Base-by-base conservation (phyloP, 2,329 filamentous ascomycete genomes). In the Pseudopithomyces chartarum region DNA sequence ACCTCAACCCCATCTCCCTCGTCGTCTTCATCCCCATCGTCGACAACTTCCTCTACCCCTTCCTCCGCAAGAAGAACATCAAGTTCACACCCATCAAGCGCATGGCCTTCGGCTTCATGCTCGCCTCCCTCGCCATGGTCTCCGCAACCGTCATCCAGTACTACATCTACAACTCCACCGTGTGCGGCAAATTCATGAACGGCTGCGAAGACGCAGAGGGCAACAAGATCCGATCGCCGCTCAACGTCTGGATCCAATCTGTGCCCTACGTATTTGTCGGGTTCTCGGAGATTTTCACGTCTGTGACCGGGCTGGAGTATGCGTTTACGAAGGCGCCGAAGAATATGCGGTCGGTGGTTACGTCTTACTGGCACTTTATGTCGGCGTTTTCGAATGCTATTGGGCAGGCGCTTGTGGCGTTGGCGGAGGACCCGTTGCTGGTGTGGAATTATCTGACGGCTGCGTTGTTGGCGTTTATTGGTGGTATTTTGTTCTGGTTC, bases 321-420 rank as follows among this genome's bases (percentile, higher is more conserved):
- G 90, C 90, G 33, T 92, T 87, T 79, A 88, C 87, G 72, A 91
- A 91, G 76, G 89, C 89, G 0, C 90, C 90, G 23, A 85, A 84
- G 68, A 92, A 91, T 79, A 93, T 93, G 90, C 87, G 89, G 62
- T 90, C 87, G 1, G 81, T 92, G n/a, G 88, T 93, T 12, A 82
- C 79, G 74, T 84, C 85, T 19, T 80, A 92, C 66, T 87, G 87
- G 69, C 81, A 91, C 38, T 87, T 90, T 79, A 91, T 86, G 82
- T 87, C 81, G 29, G 89, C 89, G 55, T 81, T 92, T 63, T 86
- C 87, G 1, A 81, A 87, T 29, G 89, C 89, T 34, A 77, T 92
- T 48, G 88, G 87, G n/a, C 86, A 91, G 78, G 88, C 87, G 0
- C 82, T 90, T 38, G 84, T 85, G 7, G 79, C 84, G 0, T 77